Evolutionary conservation across 2,329 filamentous ascomycete genomes (phyloP), one percentile per base, ranked within the genome.

Genomic region (Aspergillus ochraceoroseus): DNA sequence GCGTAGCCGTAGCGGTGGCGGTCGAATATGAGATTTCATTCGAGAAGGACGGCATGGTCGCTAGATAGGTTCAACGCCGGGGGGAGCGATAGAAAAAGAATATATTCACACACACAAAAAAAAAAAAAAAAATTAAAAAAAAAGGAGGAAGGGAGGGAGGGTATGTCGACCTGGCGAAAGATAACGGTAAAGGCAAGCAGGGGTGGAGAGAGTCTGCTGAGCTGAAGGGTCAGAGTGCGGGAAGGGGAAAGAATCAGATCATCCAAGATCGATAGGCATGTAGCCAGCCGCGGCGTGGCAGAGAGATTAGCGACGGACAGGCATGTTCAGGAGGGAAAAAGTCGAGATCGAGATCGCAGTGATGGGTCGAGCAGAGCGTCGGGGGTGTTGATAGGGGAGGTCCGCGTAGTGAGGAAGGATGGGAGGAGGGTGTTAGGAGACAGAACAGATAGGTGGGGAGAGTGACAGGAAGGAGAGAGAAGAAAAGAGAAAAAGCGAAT

Each of bases 1-100:
- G 62, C 26, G 58, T 61, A 25, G 57, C 52, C 13, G 59, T 60
- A 22, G 55, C 48, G n/a, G 61, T 56, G 30, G 55, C 49, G 29
- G 59, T 56, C 40, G 59, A 59, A 38, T 62, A 64, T 34, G 56
- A 53, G 40, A 51, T 51, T 37, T 67, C 61, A 46, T 55, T 62
- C 41, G 63, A 55, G 38, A 67, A 61, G 33, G 65, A 63, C 38
- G 65, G 64, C 65, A 67, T 67, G 46, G 46, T 59, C 48, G 41
- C 33, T 42, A n/a, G n/a, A n/a, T 46, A 42, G 41, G 32, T 41
- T 32, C 12, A 27, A 36, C 39, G 35, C 30, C 34, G 41, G 32
- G 45, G 23, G 32, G 19, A 13, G 32, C 41, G 43, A 31, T 19
- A 32, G 38, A 32, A 25, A 22, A 27, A 39, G 38, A 12, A 36